These are phyloP conservation scores for Claviceps sp. DNA, from an alignment of 2,329 filamentous ascomycete genomes.

Conservation along the genomic window DNA sequence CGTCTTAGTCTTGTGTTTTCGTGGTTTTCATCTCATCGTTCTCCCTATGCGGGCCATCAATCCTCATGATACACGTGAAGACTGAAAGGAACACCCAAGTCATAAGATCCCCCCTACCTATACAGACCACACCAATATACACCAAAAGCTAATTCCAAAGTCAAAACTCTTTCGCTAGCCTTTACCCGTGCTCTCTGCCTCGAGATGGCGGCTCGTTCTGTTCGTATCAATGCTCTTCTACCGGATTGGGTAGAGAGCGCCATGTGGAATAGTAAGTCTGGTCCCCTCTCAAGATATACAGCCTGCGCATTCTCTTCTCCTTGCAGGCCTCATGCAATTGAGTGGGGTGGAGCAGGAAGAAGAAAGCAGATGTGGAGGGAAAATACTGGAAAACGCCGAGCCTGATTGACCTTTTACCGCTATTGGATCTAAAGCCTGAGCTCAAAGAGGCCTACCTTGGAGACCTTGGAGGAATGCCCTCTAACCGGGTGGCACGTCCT, in stretches of 20 bases:
- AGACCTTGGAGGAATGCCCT: conserved; percentile 38
- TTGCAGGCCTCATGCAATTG: neutral
- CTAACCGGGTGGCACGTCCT: conserved; percentile 49
- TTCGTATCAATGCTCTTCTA: conserved; percentile 69
- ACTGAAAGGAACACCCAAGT: too few species aligned
- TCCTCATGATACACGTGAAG: neutral
- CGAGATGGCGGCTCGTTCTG: conserved; percentile 44
- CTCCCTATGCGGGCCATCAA: neutral
- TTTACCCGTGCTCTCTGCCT: conserved; percentile 54
- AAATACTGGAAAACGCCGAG: neutral
- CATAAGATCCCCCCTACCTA: conserved; percentile 1
- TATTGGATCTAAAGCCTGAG: conserved; percentile 23
- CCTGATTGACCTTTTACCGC: conserved; percentile 25
- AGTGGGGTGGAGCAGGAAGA: neutral
- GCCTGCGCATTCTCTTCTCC: neutral
- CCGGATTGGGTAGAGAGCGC: conserved; percentile 73
- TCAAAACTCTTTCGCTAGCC: conserved; percentile 27
- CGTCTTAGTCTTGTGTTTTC: conserved; percentile 10
- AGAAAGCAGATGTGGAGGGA: neutral
- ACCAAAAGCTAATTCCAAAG: neutral
- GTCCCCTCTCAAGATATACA: conserved; percentile 3
- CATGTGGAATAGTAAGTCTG: conserved; percentile 57
- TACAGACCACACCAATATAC: conserved; percentile 4
- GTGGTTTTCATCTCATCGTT: conserved; percentile 4
- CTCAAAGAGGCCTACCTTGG: conserved; percentile 25